Conservation (phyloP, 2,329 filamentous ascomycete species). For the Alternaria sp. region DNA sequence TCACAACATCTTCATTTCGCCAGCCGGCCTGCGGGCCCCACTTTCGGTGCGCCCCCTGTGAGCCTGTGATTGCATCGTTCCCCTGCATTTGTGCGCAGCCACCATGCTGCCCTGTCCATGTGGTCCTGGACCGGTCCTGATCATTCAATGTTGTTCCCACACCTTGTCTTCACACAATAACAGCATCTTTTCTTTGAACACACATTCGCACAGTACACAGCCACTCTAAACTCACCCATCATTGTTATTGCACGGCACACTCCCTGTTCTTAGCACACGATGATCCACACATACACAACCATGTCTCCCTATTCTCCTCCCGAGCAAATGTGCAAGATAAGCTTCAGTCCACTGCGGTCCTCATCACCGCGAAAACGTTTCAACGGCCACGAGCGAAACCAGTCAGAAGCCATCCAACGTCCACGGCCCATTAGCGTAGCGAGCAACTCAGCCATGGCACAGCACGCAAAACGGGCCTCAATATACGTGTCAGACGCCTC, state of each 20-base stretch:
- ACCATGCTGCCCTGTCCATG: constrained; percentile 20
- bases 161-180: constrained; percentile 17
- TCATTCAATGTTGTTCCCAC: constrained; percentile 24
- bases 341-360: constrained; percentile 32
- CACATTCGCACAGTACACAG: constrained; percentile 8
- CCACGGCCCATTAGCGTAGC: constrained; percentile 32
- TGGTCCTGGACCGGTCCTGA: constrained; percentile 27
- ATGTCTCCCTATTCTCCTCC: constrained; percentile 24
- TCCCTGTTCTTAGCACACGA: constrained; percentile 18
- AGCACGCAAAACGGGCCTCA: constrained; percentile 35
- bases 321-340: constrained; percentile 31
- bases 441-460: constrained; percentile 22
- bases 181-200: constrained; percentile 12
- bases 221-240: constrained; percentile 3
- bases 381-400: constrained; percentile 33
- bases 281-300: constrained; percentile 32
- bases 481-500: constrained; percentile 41
- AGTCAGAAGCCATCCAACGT: constrained; percentile 34
- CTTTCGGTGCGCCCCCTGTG: constrained; percentile 18
- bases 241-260: constrained; percentile 22
- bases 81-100: constrained; percentile 28
- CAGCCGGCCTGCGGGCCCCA: constrained; percentile 15
- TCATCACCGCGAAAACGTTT: constrained; percentile 24
- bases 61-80: constrained; percentile 29
- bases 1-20: constrained; percentile 29